Conservation (phyloP, 169 alveolate species). For the Plasmodium coatneyi region DNA sequence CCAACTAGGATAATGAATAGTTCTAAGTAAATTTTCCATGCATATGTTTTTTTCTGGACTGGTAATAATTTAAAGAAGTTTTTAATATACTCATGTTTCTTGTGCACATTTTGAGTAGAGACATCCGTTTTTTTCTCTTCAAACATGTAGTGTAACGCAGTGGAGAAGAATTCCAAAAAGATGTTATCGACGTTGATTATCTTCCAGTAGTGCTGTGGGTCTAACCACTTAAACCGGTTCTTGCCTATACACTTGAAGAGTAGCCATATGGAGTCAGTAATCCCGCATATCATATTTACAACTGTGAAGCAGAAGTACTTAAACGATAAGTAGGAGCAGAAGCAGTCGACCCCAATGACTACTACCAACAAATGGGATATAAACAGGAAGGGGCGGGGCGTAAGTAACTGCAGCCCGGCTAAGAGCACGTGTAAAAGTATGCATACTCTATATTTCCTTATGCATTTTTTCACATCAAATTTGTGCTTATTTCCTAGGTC, state of each 20-base stretch:
- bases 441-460: constrained; percentile 48
- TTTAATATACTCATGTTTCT: constrained; percentile 56
- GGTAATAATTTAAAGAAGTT: constrained; percentile 69
- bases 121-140: constrained; percentile 35
- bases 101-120: constrained; percentile 54
- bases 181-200: constrained; percentile 54
- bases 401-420: constrained; percentile 50
- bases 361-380: constrained; percentile 46
- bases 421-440: constrained; percentile 44
- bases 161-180: constrained; percentile 65
- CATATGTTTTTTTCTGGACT: constrained; percentile 57
- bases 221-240: constrained; percentile 59
- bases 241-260: constrained; percentile 73
- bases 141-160: constrained; percentile 68
- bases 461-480: constrained; percentile 48
- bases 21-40: constrained; percentile 71
- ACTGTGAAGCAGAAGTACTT: constrained; percentile 68
- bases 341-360: constrained; percentile 40
- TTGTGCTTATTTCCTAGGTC: constrained; percentile 42
- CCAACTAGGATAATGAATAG: constrained; percentile 44
- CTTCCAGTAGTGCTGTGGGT: constrained; percentile 70
- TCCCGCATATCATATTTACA: constrained; percentile 74
- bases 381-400: constrained; percentile 73
- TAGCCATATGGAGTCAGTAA: constrained; percentile 66
- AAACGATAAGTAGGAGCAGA: constrained; percentile 54